Base-by-base conservation (phyloP, 164 flowering plant genomes). In the Piper betle region DNA sequence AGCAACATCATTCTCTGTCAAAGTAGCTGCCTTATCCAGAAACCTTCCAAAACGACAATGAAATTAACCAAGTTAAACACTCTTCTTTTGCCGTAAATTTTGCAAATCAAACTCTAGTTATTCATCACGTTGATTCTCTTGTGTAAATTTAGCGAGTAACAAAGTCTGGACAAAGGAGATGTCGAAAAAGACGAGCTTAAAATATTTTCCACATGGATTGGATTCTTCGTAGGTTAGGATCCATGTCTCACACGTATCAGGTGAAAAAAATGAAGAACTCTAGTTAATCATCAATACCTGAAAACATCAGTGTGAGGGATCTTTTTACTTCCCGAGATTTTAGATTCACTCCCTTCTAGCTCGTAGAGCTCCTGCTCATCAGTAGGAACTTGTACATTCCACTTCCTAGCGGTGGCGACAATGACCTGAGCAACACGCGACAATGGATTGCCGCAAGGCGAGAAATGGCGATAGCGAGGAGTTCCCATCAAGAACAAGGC, bases 11-110 rank as follows among this genome's bases (percentile, higher is more conserved):
- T 72, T 57, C 25, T 70, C 69, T 37, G 79, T 83, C 11, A 87
- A 33, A 4, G 84, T 82, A 58, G 96, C 98, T 19, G 98, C 98
- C 77, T 87, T 89, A 78, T 92, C 98, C 66, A 92, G 66, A 64
- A 73, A 84, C 74, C 96, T 88, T 65, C 25, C 6, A 55, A 71
- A 17, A 55, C 3, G 6, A 2, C 6, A 3, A 37, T 15, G 15
- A 11, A 52, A 48, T 48, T 25, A 25, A 25, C 33, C 33, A 25
- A 25, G 33, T 25, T 25, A 25, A 25, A 25, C 33, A 2, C 52
- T 48, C 16, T 48, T 48, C 52, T 48, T 16, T 9, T 48, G 1
- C 1, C 2, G 33, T 25, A 0, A 25, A 25, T 25, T 25, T 25
- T 25, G 33, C 33, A 25, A 25, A 25, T 25, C 33, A 25, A 25